phyloP scores from a whole-genome alignment of 495 filamentous ascomycete genomes.

The Monascus purpureus region DNA sequence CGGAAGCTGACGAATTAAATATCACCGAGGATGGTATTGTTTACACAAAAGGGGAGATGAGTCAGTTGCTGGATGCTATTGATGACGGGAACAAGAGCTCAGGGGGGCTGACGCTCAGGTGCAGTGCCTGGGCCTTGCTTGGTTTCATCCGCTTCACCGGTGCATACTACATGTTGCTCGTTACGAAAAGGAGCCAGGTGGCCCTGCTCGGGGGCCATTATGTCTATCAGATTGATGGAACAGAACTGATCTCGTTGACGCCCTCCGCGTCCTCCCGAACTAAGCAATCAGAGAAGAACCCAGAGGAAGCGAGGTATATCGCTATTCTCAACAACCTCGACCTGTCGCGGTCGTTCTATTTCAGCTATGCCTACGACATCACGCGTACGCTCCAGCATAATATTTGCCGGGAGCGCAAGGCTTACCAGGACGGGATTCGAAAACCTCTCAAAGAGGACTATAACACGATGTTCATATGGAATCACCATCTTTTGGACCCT shows the following conservation, averaged over 20 bases:
- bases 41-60: conserved; percentile 87
- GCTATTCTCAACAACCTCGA: conserved; percentile 84
- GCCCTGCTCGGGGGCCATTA: conserved; percentile 95
- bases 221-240: conserved; percentile 90
- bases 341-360: conserved; percentile 83
- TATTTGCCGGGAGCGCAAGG: conserved; percentile 65
- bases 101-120: conserved; percentile 81
- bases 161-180: conserved; percentile 92
- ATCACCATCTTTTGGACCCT: conserved; percentile 73
- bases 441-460: conserved; percentile 48
- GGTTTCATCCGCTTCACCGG: conserved; percentile 95
- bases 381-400: conserved; percentile 89
- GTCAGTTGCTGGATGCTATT: conserved; percentile 78
- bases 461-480: conserved; percentile 98
- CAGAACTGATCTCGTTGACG: conserved; percentile 78
- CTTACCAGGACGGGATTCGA: conserved; percentile 46
- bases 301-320: conserved; percentile 81
- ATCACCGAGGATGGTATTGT: conserved; percentile 90
- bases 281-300: conserved; percentile 66
- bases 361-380: conserved; percentile 96
- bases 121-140: conserved; percentile 83
- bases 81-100: conserved; percentile 89
- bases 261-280: conserved; percentile 44
- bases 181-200: conserved; percentile 90
- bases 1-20: conserved; percentile 63